These are phyloP conservation scores for Yarrowia sp. DNA, from an alignment of 805 yeast genomes.

Conservation along the genomic window DNA sequence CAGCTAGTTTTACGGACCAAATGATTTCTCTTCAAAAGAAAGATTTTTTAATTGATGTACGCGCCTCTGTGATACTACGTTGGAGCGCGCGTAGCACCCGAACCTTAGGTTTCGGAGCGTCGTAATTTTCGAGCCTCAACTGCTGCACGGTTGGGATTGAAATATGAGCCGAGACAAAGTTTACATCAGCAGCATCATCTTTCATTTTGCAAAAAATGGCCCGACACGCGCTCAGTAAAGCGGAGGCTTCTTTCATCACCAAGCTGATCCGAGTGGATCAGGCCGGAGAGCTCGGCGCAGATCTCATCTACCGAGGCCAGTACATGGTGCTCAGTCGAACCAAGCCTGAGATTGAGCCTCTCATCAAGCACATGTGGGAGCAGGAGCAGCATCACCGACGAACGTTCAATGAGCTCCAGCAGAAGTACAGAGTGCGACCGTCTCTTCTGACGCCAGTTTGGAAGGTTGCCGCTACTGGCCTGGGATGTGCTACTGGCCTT, in stretches of 20 bases:
- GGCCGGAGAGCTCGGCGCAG: conserved; percentile 97
- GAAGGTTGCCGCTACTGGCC: conserved; percentile 83
- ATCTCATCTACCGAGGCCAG: conserved; percentile 90
- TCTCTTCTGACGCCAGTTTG: conserved; percentile 88
- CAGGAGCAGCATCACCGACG: conserved; percentile 90
- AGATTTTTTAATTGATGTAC: too few relatives aligned
- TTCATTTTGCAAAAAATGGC: neutral
- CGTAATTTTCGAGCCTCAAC: too few relatives aligned
- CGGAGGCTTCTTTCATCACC: conserved; percentile 35
- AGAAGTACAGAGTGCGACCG: conserved; percentile 80
- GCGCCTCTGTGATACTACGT: too few relatives aligned
- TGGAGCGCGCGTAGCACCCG: too few relatives aligned
- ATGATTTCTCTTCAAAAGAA: too few relatives aligned
- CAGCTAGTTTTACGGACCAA: too few relatives aligned
- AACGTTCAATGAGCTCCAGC: conserved; percentile 77
- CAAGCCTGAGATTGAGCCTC: conserved; percentile 72
- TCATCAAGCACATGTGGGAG: conserved; percentile 95
- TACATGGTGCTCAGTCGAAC: conserved; percentile 67
- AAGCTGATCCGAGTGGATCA: conserved; percentile 80
- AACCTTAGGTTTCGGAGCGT: too few relatives aligned
- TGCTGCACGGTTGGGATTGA: too few relatives aligned
- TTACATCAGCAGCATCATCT: neutral
- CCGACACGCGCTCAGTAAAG: conserved; percentile 29
- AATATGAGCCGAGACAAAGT: conserved; percentile 1
- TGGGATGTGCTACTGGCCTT: conserved; percentile 85